A percentile compares a stretch with the other conserved stretches of the same genome.
These are phyloP conservation scores for Cladobotryum protrusum DNA, from an alignment of 2,329 filamentous ascomycete species.

Conservation along the genomic window DNA sequence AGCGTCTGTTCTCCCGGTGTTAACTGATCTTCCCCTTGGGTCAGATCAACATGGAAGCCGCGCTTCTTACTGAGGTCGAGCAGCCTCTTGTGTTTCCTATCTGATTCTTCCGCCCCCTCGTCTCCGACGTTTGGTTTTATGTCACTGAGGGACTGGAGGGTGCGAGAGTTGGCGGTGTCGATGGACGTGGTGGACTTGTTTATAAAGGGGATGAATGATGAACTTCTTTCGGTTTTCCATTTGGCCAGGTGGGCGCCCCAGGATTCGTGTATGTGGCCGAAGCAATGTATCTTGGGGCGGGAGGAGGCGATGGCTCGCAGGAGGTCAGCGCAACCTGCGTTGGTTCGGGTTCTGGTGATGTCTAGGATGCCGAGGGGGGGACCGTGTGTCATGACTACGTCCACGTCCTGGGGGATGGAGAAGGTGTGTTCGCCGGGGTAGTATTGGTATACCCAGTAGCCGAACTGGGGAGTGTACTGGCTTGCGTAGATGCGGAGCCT, in stretches of 20 bases:
- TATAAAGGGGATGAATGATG: no score
- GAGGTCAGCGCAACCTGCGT: conserved; percentile 38
- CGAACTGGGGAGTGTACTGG: conserved; percentile 42
- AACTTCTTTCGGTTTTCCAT: conserved; percentile 34
- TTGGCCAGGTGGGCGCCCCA: conserved; percentile 50
- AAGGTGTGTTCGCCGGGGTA: conserved; percentile 31
- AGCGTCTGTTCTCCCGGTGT: conserved; percentile 43
- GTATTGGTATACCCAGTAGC: conserved; percentile 48
- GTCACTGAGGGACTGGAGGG: conserved; percentile 11
- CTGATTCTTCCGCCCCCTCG: conserved; percentile 13
- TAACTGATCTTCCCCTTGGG: conserved; percentile 25
- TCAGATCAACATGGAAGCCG: conserved; percentile 33
- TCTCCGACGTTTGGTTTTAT: no score
- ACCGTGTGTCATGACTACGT: conserved; percentile 50
- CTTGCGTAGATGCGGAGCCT: conserved; percentile 45
- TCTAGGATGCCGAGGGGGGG: conserved; percentile 49
- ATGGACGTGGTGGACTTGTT: conserved; percentile 19
- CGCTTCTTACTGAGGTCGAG: conserved; percentile 20
- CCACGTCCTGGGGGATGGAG: conserved; percentile 27
- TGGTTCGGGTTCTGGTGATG: conserved; percentile 18
- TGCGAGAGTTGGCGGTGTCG: conserved; percentile 33
- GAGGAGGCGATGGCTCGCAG: conserved; percentile 38
- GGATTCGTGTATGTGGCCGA: conserved; percentile 53
- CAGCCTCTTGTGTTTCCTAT: conserved; percentile 15
- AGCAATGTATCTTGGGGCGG: conserved; percentile 46